Conservation (phyloP, 768 basidiomycete species). For the Guyanaporus albipodus region DNA sequence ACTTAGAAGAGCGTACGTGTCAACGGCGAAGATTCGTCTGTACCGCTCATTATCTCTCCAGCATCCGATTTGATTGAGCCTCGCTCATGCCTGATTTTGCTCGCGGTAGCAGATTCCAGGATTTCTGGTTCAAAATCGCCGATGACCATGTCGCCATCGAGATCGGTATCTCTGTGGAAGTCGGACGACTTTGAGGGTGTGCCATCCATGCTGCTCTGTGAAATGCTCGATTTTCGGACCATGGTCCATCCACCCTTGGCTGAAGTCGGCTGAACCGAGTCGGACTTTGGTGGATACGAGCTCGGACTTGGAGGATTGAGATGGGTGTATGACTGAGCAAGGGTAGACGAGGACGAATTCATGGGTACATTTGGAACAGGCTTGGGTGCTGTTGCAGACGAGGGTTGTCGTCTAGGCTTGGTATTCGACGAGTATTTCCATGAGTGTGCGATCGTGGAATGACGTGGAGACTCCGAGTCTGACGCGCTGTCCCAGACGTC, state of each 20-base stretch:
- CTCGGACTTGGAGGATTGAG: slow-evolving; percentile 68
- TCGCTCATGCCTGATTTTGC: slow-evolving; percentile 44
- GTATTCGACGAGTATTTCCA: slow-evolving; percentile 35
- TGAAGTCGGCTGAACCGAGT: slow-evolving; percentile 36
- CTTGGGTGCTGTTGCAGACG: slow-evolving; percentile 45
- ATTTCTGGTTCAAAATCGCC: slow-evolving; percentile 68
- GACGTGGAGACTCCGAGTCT: slow-evolving; percentile 68
- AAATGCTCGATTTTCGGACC: slow-evolving; percentile 44
- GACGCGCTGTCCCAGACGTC: slow-evolving; percentile 85
- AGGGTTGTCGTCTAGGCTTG: slow-evolving; percentile 23
- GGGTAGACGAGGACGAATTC: slow-evolving; percentile 59
- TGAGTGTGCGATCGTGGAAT: slow-evolving; percentile 45
- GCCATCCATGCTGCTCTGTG: slow-evolving; percentile 24
- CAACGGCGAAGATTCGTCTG: slow-evolving; percentile 15
- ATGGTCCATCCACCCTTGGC: slow-evolving; percentile 76
- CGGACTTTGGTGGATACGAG: slow-evolving; percentile 63
- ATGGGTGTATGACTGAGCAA: slow-evolving; percentile 81
- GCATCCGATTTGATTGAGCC: slow-evolving; percentile 60
- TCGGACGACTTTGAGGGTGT: slow-evolving; percentile 20
- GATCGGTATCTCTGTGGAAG: slow-evolving; percentile 51
- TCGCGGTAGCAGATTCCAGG: slow-evolving; percentile 27
- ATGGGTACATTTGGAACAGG: slow-evolving; percentile 47
- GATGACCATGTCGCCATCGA: slow-evolving; percentile 73
- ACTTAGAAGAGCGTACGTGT: slow-evolving; percentile 26
- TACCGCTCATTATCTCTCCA: slow-evolving; percentile 77